Evolutionary conservation across 2,329 filamentous ascomycete genomes (phyloP).

Genomic region (Claviceps paspali): DNA sequence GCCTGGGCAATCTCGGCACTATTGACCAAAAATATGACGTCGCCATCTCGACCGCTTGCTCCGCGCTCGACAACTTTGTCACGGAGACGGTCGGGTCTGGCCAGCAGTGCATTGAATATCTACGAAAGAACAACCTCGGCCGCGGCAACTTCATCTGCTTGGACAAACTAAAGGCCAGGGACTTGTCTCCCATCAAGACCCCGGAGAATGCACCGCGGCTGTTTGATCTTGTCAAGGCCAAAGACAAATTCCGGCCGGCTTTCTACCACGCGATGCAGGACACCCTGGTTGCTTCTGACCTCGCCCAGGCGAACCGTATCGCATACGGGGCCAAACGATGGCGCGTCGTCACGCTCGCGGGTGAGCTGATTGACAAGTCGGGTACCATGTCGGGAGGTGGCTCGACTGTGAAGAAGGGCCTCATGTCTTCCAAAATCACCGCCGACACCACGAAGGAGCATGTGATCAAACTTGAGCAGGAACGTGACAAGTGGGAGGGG

Average conservation of each 20-base stretch:
- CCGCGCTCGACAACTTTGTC: conserved; percentile 85
- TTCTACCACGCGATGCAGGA: conserved; percentile 95
- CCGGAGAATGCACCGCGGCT: conserved; percentile 84
- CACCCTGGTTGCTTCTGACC: conserved; percentile 80
- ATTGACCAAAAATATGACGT: conserved; percentile 93
- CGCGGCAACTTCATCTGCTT: conserved; percentile 94
- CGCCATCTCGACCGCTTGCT: conserved; percentile 94
- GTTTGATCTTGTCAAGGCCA: conserved; percentile 83
- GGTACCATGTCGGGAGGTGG: conserved; percentile 98
- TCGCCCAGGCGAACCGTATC: conserved; percentile 93
- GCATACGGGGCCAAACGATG: conserved; percentile 87
- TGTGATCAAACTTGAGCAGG: conserved; percentile 70
- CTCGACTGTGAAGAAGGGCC: conserved; percentile 72
- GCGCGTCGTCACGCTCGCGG: conserved; percentile 90
- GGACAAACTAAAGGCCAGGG: conserved; percentile 66
- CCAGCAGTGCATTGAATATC: conserved; percentile 94
- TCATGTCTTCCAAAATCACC: conserved; percentile 95
- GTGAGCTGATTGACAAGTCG: conserved; percentile 92
- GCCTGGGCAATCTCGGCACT: conserved; percentile 81
- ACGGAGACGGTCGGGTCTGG: conserved; percentile 92
- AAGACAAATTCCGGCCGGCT: conserved; percentile 73
- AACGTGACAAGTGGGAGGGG: conserved; percentile 71
- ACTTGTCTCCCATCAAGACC: conserved; percentile 67
- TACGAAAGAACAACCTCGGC: conserved; percentile 93
- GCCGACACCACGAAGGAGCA: conserved; percentile 77